These are phyloP conservation scores for Nitzschia palea DNA, from an alignment of 108 stramenopile genomes.

Conservation along the genomic window DNA sequence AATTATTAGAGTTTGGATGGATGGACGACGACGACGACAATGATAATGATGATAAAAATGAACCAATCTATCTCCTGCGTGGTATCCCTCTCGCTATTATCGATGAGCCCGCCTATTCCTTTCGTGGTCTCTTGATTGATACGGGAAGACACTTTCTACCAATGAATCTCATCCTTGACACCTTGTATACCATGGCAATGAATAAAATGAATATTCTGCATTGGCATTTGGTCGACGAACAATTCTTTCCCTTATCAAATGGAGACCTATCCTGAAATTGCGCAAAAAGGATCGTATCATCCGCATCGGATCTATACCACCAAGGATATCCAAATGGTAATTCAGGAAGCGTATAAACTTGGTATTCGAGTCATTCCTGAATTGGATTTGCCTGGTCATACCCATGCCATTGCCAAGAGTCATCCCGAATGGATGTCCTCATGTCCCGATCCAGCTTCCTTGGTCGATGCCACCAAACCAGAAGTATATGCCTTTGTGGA, in stretches of 20 bases:
- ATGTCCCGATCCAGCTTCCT: constrained; percentile 27
- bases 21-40: constrained; percentile 9
- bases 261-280: constrained; percentile 39
- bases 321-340: constrained; percentile 45
- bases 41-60: not conserved
- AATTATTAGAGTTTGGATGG: constrained; percentile 54
- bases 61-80: constrained; percentile 10
- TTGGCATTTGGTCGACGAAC: constrained; percentile 71
- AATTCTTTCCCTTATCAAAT: constrained; percentile 55
- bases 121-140: constrained; percentile 83
- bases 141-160: constrained; percentile 76
- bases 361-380: constrained; percentile 77
- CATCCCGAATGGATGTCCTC: constrained; percentile 39
- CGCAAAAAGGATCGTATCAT: constrained; percentile 41
- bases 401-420: constrained; percentile 26
- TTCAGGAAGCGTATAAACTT: constrained; percentile 48
- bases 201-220: constrained; percentile 82
- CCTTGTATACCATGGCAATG: constrained; percentile 60
- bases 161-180: constrained; percentile 50
- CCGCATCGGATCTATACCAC: constrained; percentile 41
- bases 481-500: constrained; percentile 42
- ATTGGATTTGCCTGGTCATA: constrained; percentile 78
- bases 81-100: constrained; percentile 37
- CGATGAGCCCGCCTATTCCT: constrained; percentile 61
- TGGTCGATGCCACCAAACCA: constrained; percentile 40